Percentiles rank a stretch among this genome's conserved stretches.
Evolutionary conservation across 495 filamentous ascomycete species (phyloP).

Genomic region (Neurospora discreta): DNA sequence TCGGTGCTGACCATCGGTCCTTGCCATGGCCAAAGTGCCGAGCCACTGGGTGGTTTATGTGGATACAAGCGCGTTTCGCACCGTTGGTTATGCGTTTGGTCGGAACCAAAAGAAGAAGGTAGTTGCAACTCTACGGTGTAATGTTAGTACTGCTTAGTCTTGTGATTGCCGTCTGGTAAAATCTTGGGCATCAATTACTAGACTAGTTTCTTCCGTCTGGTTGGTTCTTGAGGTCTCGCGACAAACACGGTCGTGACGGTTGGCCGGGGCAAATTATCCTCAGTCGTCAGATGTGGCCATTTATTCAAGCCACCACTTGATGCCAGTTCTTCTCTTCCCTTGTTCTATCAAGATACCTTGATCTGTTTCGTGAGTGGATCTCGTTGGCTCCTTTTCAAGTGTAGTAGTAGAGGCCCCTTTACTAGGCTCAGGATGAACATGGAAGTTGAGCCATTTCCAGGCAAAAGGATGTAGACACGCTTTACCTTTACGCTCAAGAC

Average conservation of each 20-base stretch:
- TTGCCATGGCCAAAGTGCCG: neutral
- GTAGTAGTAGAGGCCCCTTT: neutral
- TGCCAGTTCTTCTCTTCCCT: neutral
- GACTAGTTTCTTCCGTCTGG: neutral
- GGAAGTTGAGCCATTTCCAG: neutral
- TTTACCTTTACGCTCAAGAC: neutral
- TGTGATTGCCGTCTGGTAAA: neutral
- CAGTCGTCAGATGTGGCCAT: neutral
- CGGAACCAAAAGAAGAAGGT: neutral
- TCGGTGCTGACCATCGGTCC: neutral
- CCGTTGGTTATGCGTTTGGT: neutral
- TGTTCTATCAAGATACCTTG: neutral
- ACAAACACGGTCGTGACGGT: neutral
- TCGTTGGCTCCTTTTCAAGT: neutral
- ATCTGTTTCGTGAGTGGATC: neutral
- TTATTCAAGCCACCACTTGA: neutral
- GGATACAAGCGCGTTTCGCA: neutral
- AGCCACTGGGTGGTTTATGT: neutral
- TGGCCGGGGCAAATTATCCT: neutral
- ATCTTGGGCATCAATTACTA: neutral
- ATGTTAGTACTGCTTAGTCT: neutral
- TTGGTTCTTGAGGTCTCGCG: neutral
- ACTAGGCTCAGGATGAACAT: neutral
- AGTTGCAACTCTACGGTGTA: neutral
- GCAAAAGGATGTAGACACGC: neutral